Conservation (phyloP, 345 rosid species). For the Populus euphratica region DNA sequence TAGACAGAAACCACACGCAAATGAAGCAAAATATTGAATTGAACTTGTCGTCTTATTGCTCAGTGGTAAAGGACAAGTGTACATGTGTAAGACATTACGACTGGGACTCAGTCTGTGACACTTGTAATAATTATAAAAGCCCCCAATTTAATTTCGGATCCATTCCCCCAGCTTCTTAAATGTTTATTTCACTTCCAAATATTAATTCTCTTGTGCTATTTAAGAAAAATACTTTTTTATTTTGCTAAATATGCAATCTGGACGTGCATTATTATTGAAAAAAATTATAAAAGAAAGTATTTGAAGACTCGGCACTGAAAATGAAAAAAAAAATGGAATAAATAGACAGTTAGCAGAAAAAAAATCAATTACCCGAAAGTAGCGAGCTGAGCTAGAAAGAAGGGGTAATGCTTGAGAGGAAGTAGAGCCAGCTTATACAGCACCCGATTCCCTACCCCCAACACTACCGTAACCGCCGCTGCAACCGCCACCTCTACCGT, state of each 20-base stretch:
- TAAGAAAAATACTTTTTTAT: neutral
- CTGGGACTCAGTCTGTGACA: neutral
- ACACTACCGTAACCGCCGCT: conserved; percentile 61
- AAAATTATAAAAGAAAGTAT: no score
- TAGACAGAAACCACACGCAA: neutral
- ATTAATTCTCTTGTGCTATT: neutral
- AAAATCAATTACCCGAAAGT: conserved; percentile 65
- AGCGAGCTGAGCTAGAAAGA: conserved; percentile 95
- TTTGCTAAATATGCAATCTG: neutral
- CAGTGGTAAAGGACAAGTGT: neutral
- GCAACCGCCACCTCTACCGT: conserved; percentile 57
- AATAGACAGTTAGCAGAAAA: neutral
- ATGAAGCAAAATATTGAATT: neutral
- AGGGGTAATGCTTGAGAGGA: conserved; percentile 84
- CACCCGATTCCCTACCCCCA: conserved; percentile 90
- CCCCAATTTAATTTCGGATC: neutral
- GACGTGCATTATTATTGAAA: neutral
- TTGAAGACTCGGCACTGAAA: neutral
- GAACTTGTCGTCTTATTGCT: neutral
- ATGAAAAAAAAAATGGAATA: no score
- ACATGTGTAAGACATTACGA: neutral
- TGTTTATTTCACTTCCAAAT: neutral
- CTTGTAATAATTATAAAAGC: neutral
- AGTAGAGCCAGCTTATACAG: conserved; percentile 77
- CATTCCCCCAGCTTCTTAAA: neutral